These are phyloP conservation scores for Prunus persica DNA, from an alignment of 306 rosid genomes.

Conservation along the genomic window DNA sequence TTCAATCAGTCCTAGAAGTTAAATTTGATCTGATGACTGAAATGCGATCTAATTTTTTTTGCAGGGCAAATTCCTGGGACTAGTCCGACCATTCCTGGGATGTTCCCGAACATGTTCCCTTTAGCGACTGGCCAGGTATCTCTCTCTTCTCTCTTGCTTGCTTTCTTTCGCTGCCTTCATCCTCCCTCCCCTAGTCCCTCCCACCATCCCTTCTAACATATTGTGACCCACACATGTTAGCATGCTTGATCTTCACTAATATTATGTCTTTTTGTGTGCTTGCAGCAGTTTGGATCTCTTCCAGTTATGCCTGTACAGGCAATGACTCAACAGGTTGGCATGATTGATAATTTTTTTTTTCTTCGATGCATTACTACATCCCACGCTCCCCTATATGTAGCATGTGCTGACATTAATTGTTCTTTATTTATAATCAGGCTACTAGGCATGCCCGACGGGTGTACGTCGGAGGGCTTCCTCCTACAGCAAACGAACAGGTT, in stretches of 20 bases:
- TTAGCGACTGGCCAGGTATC: conserved; percentile 79
- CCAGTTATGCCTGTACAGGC: conserved; percentile 99
- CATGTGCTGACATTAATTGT: not conserved
- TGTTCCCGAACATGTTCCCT: conserved; percentile 90
- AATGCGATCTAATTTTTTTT: conserved; percentile 25
- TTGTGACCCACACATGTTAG: not conserved
- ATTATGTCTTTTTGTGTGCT: conserved; percentile 14
- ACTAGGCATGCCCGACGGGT: conserved; percentile 98
- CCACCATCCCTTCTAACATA: not conserved
- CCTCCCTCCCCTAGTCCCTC: not conserved
- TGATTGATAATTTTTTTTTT: not conserved
- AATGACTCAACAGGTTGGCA: conserved; percentile 94
- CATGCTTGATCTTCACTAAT: not conserved
- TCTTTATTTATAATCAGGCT: conserved; percentile 50
- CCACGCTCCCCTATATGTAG: not conserved
- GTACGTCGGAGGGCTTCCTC: conserved; percentile 97
- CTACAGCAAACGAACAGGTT: conserved; percentile 98
- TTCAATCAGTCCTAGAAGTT: conserved; percentile 18
- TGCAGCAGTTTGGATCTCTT: conserved; percentile 75
- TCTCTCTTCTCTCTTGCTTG: conserved; percentile 2
- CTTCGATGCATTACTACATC: not conserved
- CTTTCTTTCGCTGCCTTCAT: not conserved
- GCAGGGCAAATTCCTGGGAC: conserved; percentile 91
- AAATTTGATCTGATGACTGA: conserved; percentile 21
- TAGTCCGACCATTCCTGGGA: conserved; percentile 78